Base-by-base conservation (phyloP, 768 basidiomycete species). In the Lentinus brumalis region DNA sequence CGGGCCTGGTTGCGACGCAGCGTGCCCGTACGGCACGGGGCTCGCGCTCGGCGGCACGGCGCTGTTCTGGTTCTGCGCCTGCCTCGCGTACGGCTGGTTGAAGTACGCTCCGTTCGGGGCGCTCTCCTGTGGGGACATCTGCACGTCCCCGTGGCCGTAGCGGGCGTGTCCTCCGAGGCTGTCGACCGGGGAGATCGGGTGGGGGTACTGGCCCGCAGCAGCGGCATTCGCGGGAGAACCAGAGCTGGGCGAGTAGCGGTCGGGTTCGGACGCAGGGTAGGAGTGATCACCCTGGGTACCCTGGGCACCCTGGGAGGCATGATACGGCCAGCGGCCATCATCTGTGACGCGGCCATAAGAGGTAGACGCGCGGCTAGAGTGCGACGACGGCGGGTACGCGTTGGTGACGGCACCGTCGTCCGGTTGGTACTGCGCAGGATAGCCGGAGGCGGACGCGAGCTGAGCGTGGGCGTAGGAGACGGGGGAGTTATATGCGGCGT, bases 321-420 rank as follows among this genome's bases (percentile, higher is more conserved):
- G 46, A 29, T 60, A 63, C n/a, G 56, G 16, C 62, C 53, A 56
- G 12, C 53, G 50, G 14, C 39, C 49, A 47, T 59, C 57, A 39
- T 51, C 56, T n/a, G 38, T 50, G 21, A 57, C 1, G 16, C 58
- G 63, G 14, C 31, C 41, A 16, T 51, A 63, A 9, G 59, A 53
- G 21, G 65, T 50, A 18, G 61, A 63, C 15, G 50, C n/a, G 49
- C 57, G 55, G 49, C 39, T 60, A 38, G 50, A 55, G 26, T 61
- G 66, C 39, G 59, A 46, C n/a, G 63, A 49, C 21, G 66, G 42
- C 5, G 53, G 26, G 54, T 67, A 71, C 31, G n/a, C 8, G 15
- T 45, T 45, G 21, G 56, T 1, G 2, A 50, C 42, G 21, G 21
- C 21, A 26, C 21, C 21, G 14, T 67, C 67, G 12, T 62, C 66